These are phyloP conservation scores for Diplodia intermedia DNA, from an alignment of 2,329 filamentous ascomycete species.

Conservation along the genomic window DNA sequence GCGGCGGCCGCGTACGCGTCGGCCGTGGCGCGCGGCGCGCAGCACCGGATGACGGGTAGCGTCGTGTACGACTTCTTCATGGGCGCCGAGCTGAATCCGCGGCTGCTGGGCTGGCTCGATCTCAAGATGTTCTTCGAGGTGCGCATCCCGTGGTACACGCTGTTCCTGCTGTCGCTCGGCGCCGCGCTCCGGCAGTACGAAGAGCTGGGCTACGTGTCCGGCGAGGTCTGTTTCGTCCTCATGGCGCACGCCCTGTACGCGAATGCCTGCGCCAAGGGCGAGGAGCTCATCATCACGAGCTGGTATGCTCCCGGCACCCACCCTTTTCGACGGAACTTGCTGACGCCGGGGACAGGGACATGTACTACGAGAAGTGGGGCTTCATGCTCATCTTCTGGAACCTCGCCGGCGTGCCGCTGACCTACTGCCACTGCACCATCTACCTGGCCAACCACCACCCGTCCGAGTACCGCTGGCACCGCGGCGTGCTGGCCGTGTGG, in stretches of 20 bases:
- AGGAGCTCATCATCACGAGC: slow-evolving; percentile 86
- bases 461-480: slow-evolving; percentile 71
- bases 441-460: slow-evolving; percentile 61
- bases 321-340: too few relatives aligned
- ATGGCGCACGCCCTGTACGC: slow-evolving; percentile 92
- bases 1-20: slow-evolving; percentile 85
- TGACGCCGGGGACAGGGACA: slow-evolving; percentile 62
- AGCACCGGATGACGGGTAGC: slow-evolving; percentile 90
- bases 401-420: slow-evolving; percentile 85
- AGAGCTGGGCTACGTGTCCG: slow-evolving; percentile 81
- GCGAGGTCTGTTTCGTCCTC: slow-evolving; percentile 82
- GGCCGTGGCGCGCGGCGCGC: slow-evolving; percentile 76
- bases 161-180: slow-evolving; percentile 78
- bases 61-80: slow-evolving; percentile 89
- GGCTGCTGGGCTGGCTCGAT: slow-evolving; percentile 82
- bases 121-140: slow-evolving; percentile 98
- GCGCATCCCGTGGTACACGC: slow-evolving; percentile 88
- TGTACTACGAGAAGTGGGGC: slow-evolving; percentile 96
- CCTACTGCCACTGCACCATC: slow-evolving; percentile 92
- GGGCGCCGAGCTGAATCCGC: slow-evolving; percentile 84
- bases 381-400: slow-evolving; percentile 99
- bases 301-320: slow-evolving; percentile 53
- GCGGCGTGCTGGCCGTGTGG: slow-evolving; percentile 62
- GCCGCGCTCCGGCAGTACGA: slow-evolving; percentile 84
- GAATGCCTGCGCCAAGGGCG: slow-evolving; percentile 89